phyloP scores from a whole-genome alignment of 371 early-diverging fungal genomes.

The Sporodiniella umbellata region DNA sequence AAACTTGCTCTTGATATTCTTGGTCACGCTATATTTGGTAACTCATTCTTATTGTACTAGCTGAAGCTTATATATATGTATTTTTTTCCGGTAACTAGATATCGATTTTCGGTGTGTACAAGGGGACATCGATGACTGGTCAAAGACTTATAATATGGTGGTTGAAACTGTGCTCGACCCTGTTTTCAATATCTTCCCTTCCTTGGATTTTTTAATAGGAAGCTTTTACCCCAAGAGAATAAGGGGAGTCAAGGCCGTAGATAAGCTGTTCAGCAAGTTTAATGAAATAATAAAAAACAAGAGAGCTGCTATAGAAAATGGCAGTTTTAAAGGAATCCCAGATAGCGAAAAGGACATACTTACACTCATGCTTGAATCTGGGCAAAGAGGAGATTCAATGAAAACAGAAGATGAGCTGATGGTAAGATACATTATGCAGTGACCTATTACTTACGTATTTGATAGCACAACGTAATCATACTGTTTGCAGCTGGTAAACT shows the following conservation, averaged over 20 bases:
- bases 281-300: conserved; percentile 11
- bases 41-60: not conserved
- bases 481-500: conserved; percentile 23
- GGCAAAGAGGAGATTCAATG: conserved; percentile 14
- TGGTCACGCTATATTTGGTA: conserved; percentile 37
- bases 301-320: conserved; percentile 5
- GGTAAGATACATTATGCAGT: not conserved
- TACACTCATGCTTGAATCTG: conserved; percentile 36
- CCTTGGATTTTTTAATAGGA: conserved; percentile 5
- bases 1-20: conserved; percentile 32
- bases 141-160: conserved; percentile 18
- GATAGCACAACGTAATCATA: conserved; percentile 19
- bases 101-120: conserved; percentile 17
- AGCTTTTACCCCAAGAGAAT: conserved; percentile 26
- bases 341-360: conserved; percentile 47
- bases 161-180: conserved; percentile 13
- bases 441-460: no score
- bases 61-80: not conserved
- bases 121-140: conserved; percentile 28
- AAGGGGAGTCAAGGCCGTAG: conserved; percentile 17
- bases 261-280: conserved; percentile 5
- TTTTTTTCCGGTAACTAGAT: no score
- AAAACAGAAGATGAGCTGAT: conserved; percentile 14
- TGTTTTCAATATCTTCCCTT: conserved; percentile 5
- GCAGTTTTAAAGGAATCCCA: not conserved